Conservation (phyloP, 2,329 filamentous ascomycete genomes). For the Chaetomiaceae sp. region DNA sequence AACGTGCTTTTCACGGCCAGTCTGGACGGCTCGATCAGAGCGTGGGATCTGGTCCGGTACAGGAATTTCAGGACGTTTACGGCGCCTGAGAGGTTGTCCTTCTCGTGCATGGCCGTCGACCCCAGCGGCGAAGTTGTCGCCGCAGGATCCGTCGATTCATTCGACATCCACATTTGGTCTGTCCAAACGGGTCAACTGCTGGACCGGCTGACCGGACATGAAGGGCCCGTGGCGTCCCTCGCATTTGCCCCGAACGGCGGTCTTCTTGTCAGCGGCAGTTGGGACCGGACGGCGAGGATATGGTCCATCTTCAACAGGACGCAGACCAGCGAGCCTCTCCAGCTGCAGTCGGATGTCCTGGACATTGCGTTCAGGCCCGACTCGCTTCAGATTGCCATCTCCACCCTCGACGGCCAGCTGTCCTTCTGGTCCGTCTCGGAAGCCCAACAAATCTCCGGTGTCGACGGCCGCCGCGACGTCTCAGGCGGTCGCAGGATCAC, state of each 20-base stretch:
- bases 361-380: slow-evolving; percentile 84
- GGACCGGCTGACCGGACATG: slow-evolving; percentile 84
- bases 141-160: slow-evolving; percentile 90
- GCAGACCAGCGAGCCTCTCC: slow-evolving; percentile 89
- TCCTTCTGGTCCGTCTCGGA: slow-evolving; percentile 93
- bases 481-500: slow-evolving; percentile 85
- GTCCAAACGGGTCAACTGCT: slow-evolving; percentile 95
- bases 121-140: slow-evolving; percentile 95
- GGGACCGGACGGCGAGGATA: slow-evolving; percentile 91
- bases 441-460: slow-evolving; percentile 74
- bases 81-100: slow-evolving; percentile 82
- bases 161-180: slow-evolving; percentile 97
- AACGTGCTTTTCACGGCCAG: slow-evolving; percentile 95
- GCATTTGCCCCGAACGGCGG: slow-evolving; percentile 84
- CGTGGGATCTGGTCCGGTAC: slow-evolving; percentile 94
- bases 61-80: slow-evolving; percentile 98
- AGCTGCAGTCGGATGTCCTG: slow-evolving; percentile 85
- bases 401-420: slow-evolving; percentile 86
- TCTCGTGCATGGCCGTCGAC: slow-evolving; percentile 92
- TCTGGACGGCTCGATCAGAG: slow-evolving; percentile 86
- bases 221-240: slow-evolving; percentile 84
- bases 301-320: slow-evolving; percentile 94
- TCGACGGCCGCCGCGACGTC: slow-evolving; percentile 87
- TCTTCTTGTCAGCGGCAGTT: slow-evolving; percentile 82
- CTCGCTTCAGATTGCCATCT: slow-evolving; percentile 82